Base-by-base conservation (phyloP, 2,329 filamentous ascomycete species). In the Sphaerulina populicola region DNA sequence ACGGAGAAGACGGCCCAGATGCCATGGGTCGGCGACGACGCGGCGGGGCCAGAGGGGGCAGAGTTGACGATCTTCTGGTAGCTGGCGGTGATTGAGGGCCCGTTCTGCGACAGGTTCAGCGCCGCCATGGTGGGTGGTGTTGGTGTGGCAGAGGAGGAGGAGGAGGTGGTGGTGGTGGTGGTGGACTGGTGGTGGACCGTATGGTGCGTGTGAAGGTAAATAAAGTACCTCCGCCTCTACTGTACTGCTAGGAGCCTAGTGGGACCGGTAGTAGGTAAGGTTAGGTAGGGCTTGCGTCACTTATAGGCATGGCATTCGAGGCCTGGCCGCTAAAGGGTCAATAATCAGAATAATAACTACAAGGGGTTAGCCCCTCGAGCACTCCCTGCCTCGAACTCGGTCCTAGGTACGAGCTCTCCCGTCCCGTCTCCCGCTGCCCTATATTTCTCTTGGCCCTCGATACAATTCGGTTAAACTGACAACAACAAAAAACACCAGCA, bases 1-100 rank as follows among this genome's bases (percentile, higher is more conserved):
- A 98, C 93, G 6, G 87, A 86, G 73, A 94, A 95, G 55, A 98
- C 76, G 15, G 88, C 91, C 93, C 93, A 98, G 74, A 91, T 87
- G 57, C 81, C 89, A 66, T 86, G 87, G 43, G 89, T 95, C 36
- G 87, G 79, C 43, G 90, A 95, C 66, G 75, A 76, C 8, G 78
- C 75, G 51, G 77, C 74, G 42, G 75, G 65, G 11, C 78, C 78
- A 54, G 77, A 74, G 12, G 81, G 76, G 51, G 74, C 67, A 47
- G 79, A 73, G 67, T 84, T 79, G 64, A 87, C 74, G 45, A 88
- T 76, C 47, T 79, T 77, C 65, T 84, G 77, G 67, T 87, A 85
- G 68, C 75, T 77, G 54, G 68, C 67, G 37, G 71, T 75, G 62
- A 79, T 78, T 51, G 74, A 75, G 14, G 74, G 71, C 49, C 75